Evolutionary conservation across 2,329 filamentous ascomycete genomes (phyloP).

Genomic region (Sporothrix protearum): DNA sequence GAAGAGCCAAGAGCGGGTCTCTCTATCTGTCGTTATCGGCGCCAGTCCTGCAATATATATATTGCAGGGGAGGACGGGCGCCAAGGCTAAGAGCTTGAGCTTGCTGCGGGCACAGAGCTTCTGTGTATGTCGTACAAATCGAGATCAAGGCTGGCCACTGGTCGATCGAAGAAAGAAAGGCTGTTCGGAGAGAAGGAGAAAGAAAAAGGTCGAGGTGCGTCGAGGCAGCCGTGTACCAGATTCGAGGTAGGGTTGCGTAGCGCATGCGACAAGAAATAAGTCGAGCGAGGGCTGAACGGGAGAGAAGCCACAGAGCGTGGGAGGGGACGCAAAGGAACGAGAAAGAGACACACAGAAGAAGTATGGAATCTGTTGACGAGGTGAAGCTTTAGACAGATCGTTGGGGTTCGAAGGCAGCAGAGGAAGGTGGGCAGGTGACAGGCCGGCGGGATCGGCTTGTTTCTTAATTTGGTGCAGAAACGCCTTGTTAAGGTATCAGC

Average conservation of each 20-base stretch:
- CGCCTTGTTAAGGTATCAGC: background rate
- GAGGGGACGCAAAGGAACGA: background rate
- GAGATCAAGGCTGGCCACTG: background rate
- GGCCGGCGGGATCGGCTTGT: background rate
- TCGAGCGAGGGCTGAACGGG: background rate
- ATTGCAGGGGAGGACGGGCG: background rate
- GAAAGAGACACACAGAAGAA: too few species aligned
- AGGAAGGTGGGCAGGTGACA: background rate
- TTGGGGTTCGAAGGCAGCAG: background rate
- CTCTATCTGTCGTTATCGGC: background rate
- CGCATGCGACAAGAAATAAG: background rate
- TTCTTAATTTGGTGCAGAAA: background rate
- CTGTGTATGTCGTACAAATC: background rate
- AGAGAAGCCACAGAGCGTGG: background rate
- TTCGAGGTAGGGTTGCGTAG: background rate
- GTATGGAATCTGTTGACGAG: background rate
- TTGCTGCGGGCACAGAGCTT: background rate
- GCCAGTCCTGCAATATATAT: background rate
- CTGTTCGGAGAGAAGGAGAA: too few species aligned
- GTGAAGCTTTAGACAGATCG: background rate
- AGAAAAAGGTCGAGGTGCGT: background rate
- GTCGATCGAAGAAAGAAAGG: background rate
- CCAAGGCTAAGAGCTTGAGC: background rate
- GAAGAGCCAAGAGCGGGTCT: slow-evolving; percentile 6
- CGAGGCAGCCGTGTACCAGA: slow-evolving; percentile 3